Evolutionary conservation across 768 basidiomycete species (phyloP), one percentile per base, ranked within the genome.

Genomic region (Ramaria sp.): DNA sequence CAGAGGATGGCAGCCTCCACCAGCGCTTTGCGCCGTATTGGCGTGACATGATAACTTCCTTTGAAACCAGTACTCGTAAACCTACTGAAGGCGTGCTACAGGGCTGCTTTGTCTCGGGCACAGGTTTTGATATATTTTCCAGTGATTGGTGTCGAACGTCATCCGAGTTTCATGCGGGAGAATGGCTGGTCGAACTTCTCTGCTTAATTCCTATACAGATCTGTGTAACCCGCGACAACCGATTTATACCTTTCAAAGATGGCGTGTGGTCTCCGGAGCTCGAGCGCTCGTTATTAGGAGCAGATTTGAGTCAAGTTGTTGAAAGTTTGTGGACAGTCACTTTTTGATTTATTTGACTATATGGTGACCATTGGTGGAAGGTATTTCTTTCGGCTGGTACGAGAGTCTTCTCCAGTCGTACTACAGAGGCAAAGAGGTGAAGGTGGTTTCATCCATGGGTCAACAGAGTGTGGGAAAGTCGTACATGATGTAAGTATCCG

Each of bases 391-490:
- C 15, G 51, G 51, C 1, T 52, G 51, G 51, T 52, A 52, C 19
- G 51, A 52, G 33, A 52, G 51, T 39, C 51, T 52, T 7, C 34
- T 52, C 4, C 33, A 38, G 45, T 38, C 38, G 31, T 53, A 54
- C 41, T 51, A 38, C 46, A 41, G 51, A 39, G 22, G 13, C 53
- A 83, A 79, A 39, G 2, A 80, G 1, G 81, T 84, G 13, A 77
- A 74, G 60, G 83, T 83, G 2, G 82, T 83, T 1, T 81, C 82
- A 0, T 84, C 82, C 0, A 83, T 83, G 83, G 82, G 77, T 71
- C 58, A 57, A 67, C 57, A 11, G 11, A 59, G 41, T 47, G 42
- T 55, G 22, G 53, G 53, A 47, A 55, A 55, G 19, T 55, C 53
- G 13, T 55, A 46, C 42, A 55, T 55, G 53, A 47, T 55, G 53